Evolutionary conservation across 2,329 filamentous ascomycete species (phyloP), one percentile per base, ranked within the genome.

Genomic region (Ophiostoma ips): DNA sequence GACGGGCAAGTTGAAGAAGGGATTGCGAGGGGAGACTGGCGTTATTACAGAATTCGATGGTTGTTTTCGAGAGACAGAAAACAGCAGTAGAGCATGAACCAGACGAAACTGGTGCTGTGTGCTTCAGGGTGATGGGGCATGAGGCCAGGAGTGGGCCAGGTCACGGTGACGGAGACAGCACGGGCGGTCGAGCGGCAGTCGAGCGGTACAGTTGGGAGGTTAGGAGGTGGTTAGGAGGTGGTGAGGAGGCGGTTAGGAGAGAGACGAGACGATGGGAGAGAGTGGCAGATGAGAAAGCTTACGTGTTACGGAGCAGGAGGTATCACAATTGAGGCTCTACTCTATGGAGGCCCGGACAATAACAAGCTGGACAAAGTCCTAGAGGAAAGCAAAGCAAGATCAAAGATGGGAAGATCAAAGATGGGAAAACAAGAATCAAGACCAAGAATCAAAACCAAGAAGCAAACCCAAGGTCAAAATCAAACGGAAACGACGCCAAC

Each of bases 111-210:
- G 37, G 24, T 50, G 49, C 36, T 46, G 30, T 34, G 34, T 52
- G 48, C 50, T 13, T 50, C 53, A 52, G 46, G 44, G 48, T 43
- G 40, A 49, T 51, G 50, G 48, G 43, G 51, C 43, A 51, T 52
- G 50, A 38, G 35, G 30, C 53, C 44, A 55, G 44, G 46, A 33
- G 49, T 50, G 51, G 53, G 38, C 35, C 52, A 28, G 40, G n/a
- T 35, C 40, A 21, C 13, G 11, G 36, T 10, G 12, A 36, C 16
- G 15, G 40, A 19, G 13, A 31, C 19, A n/a, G n/a, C n/a, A n/a
- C n/a, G n/a, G n/a, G n/a, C n/a, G n/a, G n/a, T n/a, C n/a, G n/a
- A n/a, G n/a, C n/a, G n/a, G n/a, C n/a, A n/a, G n/a, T n/a, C n/a
- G n/a, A n/a, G n/a, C n/a, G n/a, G n/a, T n/a, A n/a, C n/a, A n/a